Conservation (phyloP, 1,284 basidiomycete genomes). For the Meira nashicola region DNA sequence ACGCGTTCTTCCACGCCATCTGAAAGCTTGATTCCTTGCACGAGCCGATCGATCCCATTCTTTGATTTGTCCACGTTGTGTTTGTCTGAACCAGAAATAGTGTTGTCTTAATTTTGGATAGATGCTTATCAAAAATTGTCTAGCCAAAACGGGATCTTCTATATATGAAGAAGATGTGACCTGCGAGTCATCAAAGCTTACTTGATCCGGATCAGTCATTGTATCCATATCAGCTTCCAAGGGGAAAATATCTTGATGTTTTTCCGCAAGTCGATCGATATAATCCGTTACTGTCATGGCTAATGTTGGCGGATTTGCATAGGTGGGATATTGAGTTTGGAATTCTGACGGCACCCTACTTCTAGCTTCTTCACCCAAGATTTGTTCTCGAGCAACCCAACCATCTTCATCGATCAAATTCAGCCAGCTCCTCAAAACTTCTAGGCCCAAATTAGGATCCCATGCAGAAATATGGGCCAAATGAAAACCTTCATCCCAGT, state of each 20-base stretch:
- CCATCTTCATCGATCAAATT: conserved; percentile 83
- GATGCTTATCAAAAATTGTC: conserved; percentile 69
- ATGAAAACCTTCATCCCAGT: conserved; percentile 98
- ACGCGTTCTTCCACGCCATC: conserved; percentile 85
- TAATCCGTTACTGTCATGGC: conserved; percentile 84
- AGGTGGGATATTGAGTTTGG: conserved; percentile 82
- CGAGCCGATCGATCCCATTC: conserved; percentile 76
- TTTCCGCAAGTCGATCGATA: conserved; percentile 66
- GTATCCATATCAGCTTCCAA: conserved; percentile 13
- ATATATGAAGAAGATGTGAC: conserved; percentile 45
- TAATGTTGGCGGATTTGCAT: conserved; percentile 88
- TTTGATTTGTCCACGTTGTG: conserved; percentile 78
- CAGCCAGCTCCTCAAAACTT: conserved; percentile 85
- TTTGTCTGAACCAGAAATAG: conserved; percentile 90
- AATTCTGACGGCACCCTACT: conserved; percentile 72
- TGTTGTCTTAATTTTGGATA: conserved; percentile 79
- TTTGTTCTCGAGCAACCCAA: conserved; percentile 92
- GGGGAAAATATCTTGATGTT: conserved; percentile 10
- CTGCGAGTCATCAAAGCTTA: conserved; percentile 39
- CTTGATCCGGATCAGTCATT: background rate
- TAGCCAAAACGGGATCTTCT: conserved; percentile 57
- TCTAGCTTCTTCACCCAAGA: conserved; percentile 87
- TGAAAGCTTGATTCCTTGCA: conserved; percentile 80
- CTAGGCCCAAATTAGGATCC: conserved; percentile 84
- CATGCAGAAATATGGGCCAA: conserved; percentile 80